These are phyloP conservation scores for Prototheca cutis DNA, from an alignment of 163 green algal genomes.

Conservation along the genomic window DNA sequence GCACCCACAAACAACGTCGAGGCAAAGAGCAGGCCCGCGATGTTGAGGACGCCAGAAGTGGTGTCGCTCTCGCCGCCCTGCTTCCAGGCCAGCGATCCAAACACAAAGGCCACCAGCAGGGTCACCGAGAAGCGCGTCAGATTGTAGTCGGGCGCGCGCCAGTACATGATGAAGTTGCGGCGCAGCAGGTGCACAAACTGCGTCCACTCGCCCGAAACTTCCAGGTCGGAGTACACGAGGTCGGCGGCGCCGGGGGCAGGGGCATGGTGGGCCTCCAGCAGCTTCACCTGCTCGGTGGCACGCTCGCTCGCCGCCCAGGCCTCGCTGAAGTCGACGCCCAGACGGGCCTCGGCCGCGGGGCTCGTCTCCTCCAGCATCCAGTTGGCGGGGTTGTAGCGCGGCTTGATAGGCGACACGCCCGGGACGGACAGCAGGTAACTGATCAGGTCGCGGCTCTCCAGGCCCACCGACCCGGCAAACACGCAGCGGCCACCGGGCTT, in stretches of 20 bases:
- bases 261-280: no score
- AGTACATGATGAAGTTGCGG: constrained; percentile 6
- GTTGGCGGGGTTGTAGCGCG: constrained; percentile 24
- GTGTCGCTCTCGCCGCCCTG: neutral
- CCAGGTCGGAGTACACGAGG: no score
- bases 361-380: constrained; percentile 39
- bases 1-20: constrained; percentile 34
- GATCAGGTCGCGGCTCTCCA: constrained; percentile 28
- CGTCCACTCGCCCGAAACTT: no score
- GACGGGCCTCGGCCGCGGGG: neutral
- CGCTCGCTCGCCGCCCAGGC: constrained; percentile 4
- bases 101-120: constrained; percentile 1
- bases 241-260: no score
- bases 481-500: constrained; percentile 7
- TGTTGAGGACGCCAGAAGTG: constrained; percentile 39
- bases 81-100: constrained; percentile 1
- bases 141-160: constrained; percentile 6
- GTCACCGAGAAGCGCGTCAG: neutral
- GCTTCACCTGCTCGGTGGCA: neutral
- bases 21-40: constrained; percentile 37
- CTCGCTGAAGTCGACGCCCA: constrained; percentile 3
- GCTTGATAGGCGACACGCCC: constrained; percentile 21
- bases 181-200: no score
- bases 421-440: constrained; percentile 47
- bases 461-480: neutral